Percentiles rank a stretch among this genome's conserved stretches.
Conservation (phyloP, 2,329 filamentous ascomycete species). For the Truncatella angustata region DNA sequence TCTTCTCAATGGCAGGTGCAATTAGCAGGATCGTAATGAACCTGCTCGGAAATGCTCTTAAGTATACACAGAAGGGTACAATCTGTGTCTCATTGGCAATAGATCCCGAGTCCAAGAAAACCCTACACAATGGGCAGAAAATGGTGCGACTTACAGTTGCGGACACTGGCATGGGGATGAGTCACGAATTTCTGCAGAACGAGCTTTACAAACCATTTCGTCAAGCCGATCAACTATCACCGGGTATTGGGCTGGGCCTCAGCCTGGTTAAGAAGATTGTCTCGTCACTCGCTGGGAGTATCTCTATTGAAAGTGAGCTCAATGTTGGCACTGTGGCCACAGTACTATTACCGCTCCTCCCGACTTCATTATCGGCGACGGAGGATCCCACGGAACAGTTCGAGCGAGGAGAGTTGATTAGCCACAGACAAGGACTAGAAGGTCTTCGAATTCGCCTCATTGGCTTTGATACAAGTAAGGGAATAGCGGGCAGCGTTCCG, state of each 20-base stretch:
- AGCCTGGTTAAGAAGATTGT: constrained; percentile 61
- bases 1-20: constrained; percentile 55
- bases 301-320: constrained; percentile 17
- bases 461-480: too few species aligned
- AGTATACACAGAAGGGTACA: constrained; percentile 47
- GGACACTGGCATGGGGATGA: constrained; percentile 67
- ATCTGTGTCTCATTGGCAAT: constrained; percentile 22
- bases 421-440: background rate
- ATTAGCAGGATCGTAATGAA: constrained; percentile 59
- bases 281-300: constrained; percentile 13
- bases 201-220: constrained; percentile 62
- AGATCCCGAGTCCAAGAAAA: constrained; percentile 12
- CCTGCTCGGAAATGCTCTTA: constrained; percentile 60
- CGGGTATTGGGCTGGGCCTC: constrained; percentile 63
- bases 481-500: too few species aligned
- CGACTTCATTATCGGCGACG: background rate
- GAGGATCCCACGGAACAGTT: too few species aligned
- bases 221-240: constrained; percentile 60
- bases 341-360: background rate
- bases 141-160: constrained; percentile 18
- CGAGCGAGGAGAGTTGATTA: background rate
- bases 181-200: constrained; percentile 57
- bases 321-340: background rate
- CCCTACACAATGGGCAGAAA: background rate
- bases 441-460: constrained; percentile 27